These are phyloP conservation scores for Punica granatum DNA, from an alignment of 345 rosid species.

Conservation along the genomic window DNA sequence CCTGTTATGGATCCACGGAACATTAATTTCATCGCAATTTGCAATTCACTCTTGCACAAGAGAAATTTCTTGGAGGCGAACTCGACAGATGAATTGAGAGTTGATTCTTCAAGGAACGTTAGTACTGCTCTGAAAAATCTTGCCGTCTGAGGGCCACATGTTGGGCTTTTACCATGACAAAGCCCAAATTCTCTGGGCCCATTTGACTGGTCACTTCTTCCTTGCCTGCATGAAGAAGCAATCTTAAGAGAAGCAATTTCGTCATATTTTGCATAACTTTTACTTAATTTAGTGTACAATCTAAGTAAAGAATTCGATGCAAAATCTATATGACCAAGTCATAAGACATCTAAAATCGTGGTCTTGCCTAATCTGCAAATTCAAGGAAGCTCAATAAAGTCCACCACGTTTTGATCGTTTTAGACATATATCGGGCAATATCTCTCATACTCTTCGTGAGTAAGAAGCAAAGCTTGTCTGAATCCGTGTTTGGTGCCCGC, in stretches of 20 bases:
- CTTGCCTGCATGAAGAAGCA: background rate
- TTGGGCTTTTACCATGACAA: no score
- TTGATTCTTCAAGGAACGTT: no score
- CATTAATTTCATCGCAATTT: no score
- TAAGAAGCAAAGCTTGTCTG: background rate
- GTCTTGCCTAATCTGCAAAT: background rate
- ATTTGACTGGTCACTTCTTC: background rate
- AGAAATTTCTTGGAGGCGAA: no score
- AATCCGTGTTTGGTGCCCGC: background rate
- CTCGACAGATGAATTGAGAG: no score
- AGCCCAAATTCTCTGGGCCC: no score
- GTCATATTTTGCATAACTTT: background rate
- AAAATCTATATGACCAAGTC: background rate
- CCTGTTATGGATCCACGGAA: no score
- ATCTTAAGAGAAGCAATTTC: background rate
- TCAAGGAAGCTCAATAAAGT: background rate
- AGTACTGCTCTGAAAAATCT: no score
- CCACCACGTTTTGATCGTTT: background rate
- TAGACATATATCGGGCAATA: no score
- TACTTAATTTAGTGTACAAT: background rate
- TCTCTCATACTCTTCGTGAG: background rate
- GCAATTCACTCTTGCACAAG: no score
- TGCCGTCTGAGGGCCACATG: no score
- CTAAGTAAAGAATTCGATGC: conserved; percentile 2
- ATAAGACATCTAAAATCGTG: background rate